A percentile compares a stretch with the other conserved stretches of the same genome.
Evolutionary conservation across 108 stramenopile species (phyloP).

Genomic region (Nitzschia putrida): DNA sequence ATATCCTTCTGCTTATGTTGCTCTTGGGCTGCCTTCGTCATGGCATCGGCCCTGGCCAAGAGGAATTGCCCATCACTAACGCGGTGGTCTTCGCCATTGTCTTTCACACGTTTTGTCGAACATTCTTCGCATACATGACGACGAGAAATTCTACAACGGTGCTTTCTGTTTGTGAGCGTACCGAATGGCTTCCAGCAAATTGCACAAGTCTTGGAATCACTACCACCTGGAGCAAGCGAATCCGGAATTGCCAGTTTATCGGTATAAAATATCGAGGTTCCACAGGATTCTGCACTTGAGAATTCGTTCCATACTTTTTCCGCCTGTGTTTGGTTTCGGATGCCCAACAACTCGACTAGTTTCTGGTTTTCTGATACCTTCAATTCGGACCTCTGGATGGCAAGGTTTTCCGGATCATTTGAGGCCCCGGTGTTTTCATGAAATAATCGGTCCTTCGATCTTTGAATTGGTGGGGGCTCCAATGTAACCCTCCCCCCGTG

Average conservation of each 20-base stretch:
- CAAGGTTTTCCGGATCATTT: neutral
- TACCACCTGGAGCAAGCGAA: constrained; percentile 67
- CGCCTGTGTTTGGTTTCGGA: constrained; percentile 33
- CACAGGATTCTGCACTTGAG: constrained; percentile 19
- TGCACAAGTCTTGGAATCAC: constrained; percentile 70
- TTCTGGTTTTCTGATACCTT: constrained; percentile 52
- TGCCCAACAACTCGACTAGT: constrained; percentile 58
- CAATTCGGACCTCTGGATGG: constrained; percentile 30
- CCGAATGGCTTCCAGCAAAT: constrained; percentile 87
- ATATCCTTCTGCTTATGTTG: neutral
- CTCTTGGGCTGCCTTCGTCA: constrained; percentile 10
- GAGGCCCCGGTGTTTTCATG: constrained; percentile 1
- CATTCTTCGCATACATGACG: constrained; percentile 84
- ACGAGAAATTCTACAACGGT: constrained; percentile 63
- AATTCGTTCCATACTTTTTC: constrained; percentile 39
- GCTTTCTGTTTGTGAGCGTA: constrained; percentile 69
- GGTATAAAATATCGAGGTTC: constrained; percentile 18
- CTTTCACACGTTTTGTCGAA: constrained; percentile 64
- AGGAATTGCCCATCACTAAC: constrained; percentile 81
- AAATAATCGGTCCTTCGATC: constrained; percentile 40
- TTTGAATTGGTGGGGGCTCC: constrained; percentile 51
- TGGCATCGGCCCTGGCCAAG: constrained; percentile 44
- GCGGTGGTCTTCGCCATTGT: constrained; percentile 56
- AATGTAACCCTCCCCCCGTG: constrained; percentile 63
- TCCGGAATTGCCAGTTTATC: constrained; percentile 46